Evolutionary conservation across 257 asterid species (phyloP).

Genomic region (Echites panduratus): DNA sequence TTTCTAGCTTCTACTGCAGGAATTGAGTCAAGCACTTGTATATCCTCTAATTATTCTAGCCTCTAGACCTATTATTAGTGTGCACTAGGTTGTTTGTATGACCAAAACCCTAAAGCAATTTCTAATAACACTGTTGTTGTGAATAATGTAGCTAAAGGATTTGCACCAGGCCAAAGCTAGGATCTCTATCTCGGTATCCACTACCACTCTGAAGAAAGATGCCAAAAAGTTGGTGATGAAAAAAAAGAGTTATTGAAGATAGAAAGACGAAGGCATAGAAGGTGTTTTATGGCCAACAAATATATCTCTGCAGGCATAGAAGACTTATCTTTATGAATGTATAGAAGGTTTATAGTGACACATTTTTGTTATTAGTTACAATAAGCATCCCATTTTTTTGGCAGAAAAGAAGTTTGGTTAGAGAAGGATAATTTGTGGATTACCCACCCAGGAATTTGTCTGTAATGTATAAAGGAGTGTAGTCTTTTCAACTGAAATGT

Average conservation of each 20-base stretch:
- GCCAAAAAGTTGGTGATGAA: conserved; percentile 46
- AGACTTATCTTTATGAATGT: too few species aligned
- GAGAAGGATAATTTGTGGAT: too few species aligned
- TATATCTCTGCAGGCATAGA: too few species aligned
- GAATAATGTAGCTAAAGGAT: conserved; percentile 69
- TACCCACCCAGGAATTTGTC: too few species aligned
- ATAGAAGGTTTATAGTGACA: too few species aligned
- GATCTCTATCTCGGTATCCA: conserved; percentile 31
- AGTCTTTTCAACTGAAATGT: too few species aligned
- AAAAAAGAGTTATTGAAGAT: conserved; percentile 59
- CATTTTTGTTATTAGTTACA: too few species aligned
- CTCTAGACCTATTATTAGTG: neutral
- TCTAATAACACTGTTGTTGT: neutral
- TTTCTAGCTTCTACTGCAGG: conserved; percentile 34
- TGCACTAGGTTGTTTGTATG: too few species aligned
- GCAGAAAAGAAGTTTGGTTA: too few species aligned
- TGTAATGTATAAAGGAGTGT: too few species aligned
- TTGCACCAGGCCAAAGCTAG: conserved; percentile 48
- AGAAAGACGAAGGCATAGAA: neutral
- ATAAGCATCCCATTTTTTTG: too few species aligned
- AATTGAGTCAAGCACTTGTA: conserved; percentile 76
- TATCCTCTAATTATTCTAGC: conserved; percentile 78
- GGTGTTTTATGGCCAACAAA: too few species aligned
- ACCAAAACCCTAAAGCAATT: neutral
- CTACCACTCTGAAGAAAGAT: conserved; percentile 50